Evolutionary conservation across 73 alveolate genomes (phyloP).

Genomic region (Stentor coeruleus): DNA sequence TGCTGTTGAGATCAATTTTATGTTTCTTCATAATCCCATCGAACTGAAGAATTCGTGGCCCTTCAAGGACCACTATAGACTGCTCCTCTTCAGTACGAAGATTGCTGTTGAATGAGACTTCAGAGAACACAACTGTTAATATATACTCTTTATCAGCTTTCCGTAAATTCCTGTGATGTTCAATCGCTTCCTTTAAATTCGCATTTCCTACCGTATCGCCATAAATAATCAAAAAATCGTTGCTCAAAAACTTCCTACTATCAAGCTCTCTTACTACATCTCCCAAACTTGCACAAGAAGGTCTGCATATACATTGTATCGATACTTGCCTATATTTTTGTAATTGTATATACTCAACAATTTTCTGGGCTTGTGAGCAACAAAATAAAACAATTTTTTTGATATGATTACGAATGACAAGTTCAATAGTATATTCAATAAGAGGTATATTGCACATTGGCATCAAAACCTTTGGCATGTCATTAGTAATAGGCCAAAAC

Average conservation of each 20-base stretch:
- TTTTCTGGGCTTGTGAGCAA: background rate
- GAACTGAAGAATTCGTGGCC: background rate
- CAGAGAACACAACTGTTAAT: background rate
- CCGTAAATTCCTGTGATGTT: background rate
- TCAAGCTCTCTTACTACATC: conserved; percentile 1
- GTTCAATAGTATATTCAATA: conserved; percentile 19
- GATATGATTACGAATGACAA: conserved; percentile 1
- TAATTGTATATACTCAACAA: background rate
- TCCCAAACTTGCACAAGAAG: conserved; percentile 17
- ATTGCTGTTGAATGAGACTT: background rate
- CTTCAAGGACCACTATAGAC: background rate
- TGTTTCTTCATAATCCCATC: background rate
- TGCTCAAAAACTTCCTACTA: background rate
- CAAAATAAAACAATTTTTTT: background rate
- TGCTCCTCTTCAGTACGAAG: conserved; percentile 14
- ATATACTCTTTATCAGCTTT: background rate
- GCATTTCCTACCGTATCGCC: conserved; percentile 23
- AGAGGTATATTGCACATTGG: conserved; percentile 19
- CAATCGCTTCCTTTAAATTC: conserved; percentile 1
- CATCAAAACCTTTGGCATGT: background rate
- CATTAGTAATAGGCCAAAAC: conserved; percentile 24
- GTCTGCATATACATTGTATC: background rate
- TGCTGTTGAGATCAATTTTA: background rate
- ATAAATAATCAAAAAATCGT: background rate
- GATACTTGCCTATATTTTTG: background rate